phyloP scores from a whole-genome alignment of 371 early-diverging fungal species.

The Mucor velutinosus region DNA sequence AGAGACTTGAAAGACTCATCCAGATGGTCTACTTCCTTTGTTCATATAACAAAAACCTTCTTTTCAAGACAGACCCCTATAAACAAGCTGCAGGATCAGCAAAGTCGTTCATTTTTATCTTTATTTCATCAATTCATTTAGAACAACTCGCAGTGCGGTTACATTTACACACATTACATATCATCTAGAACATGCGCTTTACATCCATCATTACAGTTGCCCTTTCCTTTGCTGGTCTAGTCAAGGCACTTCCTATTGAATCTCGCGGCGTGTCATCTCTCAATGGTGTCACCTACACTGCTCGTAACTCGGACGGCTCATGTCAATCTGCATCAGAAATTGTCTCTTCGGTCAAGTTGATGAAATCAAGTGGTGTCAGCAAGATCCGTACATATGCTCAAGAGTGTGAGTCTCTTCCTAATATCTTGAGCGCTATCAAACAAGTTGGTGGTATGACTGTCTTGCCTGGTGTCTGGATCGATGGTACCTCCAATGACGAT shows the following conservation, averaged over 20 bases:
- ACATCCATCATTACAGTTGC: conserved; percentile 16
- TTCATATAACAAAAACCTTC: background rate
- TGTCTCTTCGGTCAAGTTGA: conserved; percentile 20
- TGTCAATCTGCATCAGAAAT: conserved; percentile 38
- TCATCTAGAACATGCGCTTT: conserved; percentile 18
- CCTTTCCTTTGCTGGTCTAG: conserved; percentile 20
- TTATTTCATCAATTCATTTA: background rate
- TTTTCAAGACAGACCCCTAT: background rate
- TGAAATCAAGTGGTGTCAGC: conserved; percentile 36
- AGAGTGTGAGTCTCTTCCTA: conserved; percentile 46
- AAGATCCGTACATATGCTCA: conserved; percentile 51
- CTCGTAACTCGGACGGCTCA: conserved; percentile 31
- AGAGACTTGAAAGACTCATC: background rate
- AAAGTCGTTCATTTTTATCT: too few relatives aligned
- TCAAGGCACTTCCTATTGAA: conserved; percentile 32
- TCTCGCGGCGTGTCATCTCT: conserved; percentile 7
- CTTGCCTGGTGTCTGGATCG: conserved; percentile 48
- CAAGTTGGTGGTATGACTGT: conserved; percentile 39
- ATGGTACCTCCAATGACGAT: conserved; percentile 33
- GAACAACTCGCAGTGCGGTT: conserved; percentile 6
- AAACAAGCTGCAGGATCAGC: conserved; percentile 14
- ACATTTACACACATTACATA: background rate
- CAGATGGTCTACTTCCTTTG: background rate
- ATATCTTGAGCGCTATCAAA: conserved; percentile 36
- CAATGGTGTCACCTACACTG: conserved; percentile 35